Base-by-base conservation (phyloP, 768 basidiomycete genomes). In the Calocybe gangraenosa region DNA sequence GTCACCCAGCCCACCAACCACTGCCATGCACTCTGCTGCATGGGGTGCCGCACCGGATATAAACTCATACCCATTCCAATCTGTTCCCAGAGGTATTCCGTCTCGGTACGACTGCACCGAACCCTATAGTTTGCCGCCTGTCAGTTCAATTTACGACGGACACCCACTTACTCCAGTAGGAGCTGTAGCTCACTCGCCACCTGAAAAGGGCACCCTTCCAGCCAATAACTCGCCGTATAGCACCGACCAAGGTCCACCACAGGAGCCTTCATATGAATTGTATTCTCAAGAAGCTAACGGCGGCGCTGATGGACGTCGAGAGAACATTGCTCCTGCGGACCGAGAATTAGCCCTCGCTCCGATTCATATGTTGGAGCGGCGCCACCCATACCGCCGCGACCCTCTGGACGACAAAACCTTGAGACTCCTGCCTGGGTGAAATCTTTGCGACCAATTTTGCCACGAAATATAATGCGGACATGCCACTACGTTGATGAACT, bases 381-480 rank as follows among this genome's bases (percentile, higher is more conserved):
- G 59, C 34, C 77, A 78, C 51, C 74, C 77, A 6, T 85, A 82
- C 44, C 69, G 74, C 39, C 73, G 85, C 46, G 71, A 81, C 44
- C 79, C 78, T 19, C 54, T 70, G 21, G 85, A 87, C 59, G 85
- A 87, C 52, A 72, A 70, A 48, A 73, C 76, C 31, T 58, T 87
- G 54, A 70, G 83, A 31, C 59, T 74, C 42, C 64, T 81, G 36
- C 51, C 58, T 23, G 60, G 53, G 23, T 58, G 54, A 51, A 52
- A 53, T 21, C 48, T 50, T 9, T 28, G 13, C 11, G 11, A 28
- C 25, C 5, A 28, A 5, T 28, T 28, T 11, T 28, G n/a, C n/a
- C 11, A 28, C 25, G 25, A 28, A 5, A 28, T 11, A 28, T 28
- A 28, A 28, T 28, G 28, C 23, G 37, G 22, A 37, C 38, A 36